A percentile compares a stretch with the other conserved stretches of the same genome.
Conservation (phyloP, 345 rosid species). For the Gossypium australe region DNA sequence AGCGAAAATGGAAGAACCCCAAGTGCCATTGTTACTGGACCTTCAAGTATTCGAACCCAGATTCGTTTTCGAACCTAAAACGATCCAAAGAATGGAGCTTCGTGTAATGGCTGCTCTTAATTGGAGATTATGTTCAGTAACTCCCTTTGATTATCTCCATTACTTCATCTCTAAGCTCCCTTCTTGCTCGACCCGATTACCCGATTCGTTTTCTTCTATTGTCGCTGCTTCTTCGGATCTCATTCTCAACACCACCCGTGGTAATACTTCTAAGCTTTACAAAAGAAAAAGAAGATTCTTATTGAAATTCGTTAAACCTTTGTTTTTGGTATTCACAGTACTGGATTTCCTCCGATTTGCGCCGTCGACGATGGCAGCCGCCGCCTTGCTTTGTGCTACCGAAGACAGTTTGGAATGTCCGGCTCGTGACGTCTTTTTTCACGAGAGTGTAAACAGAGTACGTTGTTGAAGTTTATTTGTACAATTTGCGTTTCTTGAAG, state of each 20-base stretch:
- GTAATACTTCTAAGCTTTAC: conserved; percentile 20
- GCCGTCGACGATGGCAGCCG: not conserved
- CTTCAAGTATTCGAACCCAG: conserved; percentile 48
- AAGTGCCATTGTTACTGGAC: conserved; percentile 46
- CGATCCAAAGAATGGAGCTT: conserved; percentile 59
- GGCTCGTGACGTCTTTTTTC: not conserved
- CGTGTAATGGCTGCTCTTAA: conserved; percentile 42
- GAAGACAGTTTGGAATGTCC: not conserved
- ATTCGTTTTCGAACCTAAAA: conserved; percentile 47
- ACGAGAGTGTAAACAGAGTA: not conserved
- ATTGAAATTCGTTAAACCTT: no score
- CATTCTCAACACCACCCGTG: conserved; percentile 47
- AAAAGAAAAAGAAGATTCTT: no score
- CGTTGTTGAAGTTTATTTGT: not conserved
- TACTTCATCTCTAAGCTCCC: conserved; percentile 35
- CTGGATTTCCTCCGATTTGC: not conserved
- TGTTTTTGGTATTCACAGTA: not conserved
- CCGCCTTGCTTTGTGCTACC: not conserved
- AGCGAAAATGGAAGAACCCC: conserved; percentile 57
- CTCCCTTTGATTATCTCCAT: conserved; percentile 53
- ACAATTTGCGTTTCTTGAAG: not conserved
- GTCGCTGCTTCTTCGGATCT: conserved; percentile 39
- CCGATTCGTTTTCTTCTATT: conserved; percentile 20
- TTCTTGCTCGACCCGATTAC: conserved; percentile 15
- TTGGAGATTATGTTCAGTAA: conserved; percentile 50